phyloP scores from a whole-genome alignment of 2,329 filamentous ascomycete species.

The Pezicula radicicola region DNA sequence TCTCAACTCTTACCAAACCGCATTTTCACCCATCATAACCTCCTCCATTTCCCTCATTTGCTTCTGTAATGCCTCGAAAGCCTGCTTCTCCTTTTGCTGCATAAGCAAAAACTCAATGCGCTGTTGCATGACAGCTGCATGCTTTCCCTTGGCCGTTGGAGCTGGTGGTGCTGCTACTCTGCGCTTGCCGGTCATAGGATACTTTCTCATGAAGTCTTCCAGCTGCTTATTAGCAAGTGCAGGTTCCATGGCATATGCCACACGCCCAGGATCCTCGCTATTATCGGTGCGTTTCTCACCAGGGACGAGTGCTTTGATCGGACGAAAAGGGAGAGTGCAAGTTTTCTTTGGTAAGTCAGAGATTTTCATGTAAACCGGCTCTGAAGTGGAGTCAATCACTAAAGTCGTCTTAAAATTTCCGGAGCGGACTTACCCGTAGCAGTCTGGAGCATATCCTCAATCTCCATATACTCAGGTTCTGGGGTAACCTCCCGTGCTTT shows the following conservation, averaged over 20 bases:
- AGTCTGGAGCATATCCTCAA: too few species aligned
- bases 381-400: too few species aligned
- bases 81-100: constrained; percentile 19
- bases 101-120: constrained; percentile 21
- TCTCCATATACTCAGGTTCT: too few species aligned
- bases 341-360: background rate
- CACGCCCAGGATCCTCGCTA: constrained; percentile 15
- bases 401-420: too few species aligned
- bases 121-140: constrained; percentile 22
- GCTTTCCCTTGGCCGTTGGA: constrained; percentile 7
- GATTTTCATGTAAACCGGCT: too few species aligned
- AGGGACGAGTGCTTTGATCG: background rate
- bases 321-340: constrained; percentile 4
- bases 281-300: too few species aligned
- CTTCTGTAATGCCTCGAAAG: background rate
- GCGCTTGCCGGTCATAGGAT: constrained; percentile 26
- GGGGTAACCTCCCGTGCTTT: too few species aligned
- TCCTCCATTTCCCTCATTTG: too few species aligned
- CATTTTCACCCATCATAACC: too few species aligned
- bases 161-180: constrained; percentile 3
- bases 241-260: constrained; percentile 16
- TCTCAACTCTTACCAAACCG: too few species aligned
- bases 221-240: constrained; percentile 20
- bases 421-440: too few species aligned
- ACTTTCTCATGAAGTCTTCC: constrained; percentile 22